Evolutionary conservation across 192 early-diverging fungal species (phyloP), one percentile per base, ranked within the genome.

Genomic region (Linnemannia elongata): DNA sequence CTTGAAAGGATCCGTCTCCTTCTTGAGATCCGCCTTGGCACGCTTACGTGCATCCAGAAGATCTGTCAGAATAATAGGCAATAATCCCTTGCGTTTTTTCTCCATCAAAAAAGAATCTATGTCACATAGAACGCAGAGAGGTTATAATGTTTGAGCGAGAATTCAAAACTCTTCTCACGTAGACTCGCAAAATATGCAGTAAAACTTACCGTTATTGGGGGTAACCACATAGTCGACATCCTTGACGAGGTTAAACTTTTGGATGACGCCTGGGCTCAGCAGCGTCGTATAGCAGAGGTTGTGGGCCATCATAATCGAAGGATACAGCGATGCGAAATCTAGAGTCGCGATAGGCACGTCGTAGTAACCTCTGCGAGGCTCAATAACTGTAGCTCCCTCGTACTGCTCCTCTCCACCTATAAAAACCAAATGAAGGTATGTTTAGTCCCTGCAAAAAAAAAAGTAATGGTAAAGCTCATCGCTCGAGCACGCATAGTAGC

Each of bases 261-360:
- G 91, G 39, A 97, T 92, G 15, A 87, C 90, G 10, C 89, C 74
- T 22, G 88, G 83, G 55, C 88, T 93, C 49, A 97, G 80, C 57
- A 97, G 91, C 0, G 98, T 98, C 1, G 97, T 97, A 88, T 99
- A 99, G 89, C 98, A 99, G 36, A 99, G 92, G 82, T 99, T 99
- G 90, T 98, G 98, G 36, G 97, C 98, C 95, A 98, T 98, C 97
- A 99, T 99, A 79, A 99, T 99, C 13, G 97, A 98, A 24, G 98
- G 98, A 87, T 99, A 99, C 82, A 99, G 93, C 5, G 98, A 99
- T 1, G 95, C 96, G 88, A 99, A 99, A 94, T 99, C 98, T 42
- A 99, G 94, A 3, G 98, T 99, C 12, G 98, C 96, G 88, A 99
- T 98, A 4, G 97, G 98, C n/a, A 94, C 88, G 82, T 98, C 95